phyloP scores from a whole-genome alignment of 257 asterid genomes.

The Penstemon eatonii region DNA sequence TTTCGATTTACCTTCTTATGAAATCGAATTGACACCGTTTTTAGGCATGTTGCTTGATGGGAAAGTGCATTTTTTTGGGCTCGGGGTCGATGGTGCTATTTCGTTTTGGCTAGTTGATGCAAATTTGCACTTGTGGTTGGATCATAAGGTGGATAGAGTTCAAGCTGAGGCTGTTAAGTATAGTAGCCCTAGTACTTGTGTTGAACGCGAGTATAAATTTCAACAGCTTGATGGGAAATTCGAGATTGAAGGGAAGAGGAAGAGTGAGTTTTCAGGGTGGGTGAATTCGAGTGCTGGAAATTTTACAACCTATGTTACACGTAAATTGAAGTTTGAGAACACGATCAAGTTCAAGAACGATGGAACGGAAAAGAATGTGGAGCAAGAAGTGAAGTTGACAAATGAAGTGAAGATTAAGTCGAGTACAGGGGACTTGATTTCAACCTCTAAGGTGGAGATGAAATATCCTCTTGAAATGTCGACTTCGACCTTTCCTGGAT shows the following conservation, averaged over 20 bases:
- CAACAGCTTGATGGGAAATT: conserved; percentile 53
- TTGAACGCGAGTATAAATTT: conserved; percentile 39
- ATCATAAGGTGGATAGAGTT: conserved; percentile 40
- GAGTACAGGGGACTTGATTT: conserved; percentile 22
- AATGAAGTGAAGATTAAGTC: conserved; percentile 36
- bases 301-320: conserved; percentile 43
- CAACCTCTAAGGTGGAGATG: conserved; percentile 22
- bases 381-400: conserved; percentile 50
- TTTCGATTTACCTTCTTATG: conserved; percentile 79
- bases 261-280: conserved; percentile 66
- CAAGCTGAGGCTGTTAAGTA: conserved; percentile 46
- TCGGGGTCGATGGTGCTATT: conserved; percentile 60
- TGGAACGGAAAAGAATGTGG: conserved; percentile 50
- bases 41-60: conserved; percentile 60
- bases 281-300: conserved; percentile 73
- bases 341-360: conserved; percentile 38
- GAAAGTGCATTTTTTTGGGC: conserved; percentile 47
- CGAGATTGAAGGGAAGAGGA: conserved; percentile 49
- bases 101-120: conserved; percentile 83
- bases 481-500: conserved; percentile 36
- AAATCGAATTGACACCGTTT: conserved; percentile 68
- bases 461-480: conserved; percentile 53
- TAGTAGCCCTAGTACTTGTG: conserved; percentile 32
- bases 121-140: conserved; percentile 83
- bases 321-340: conserved; percentile 51